Conservation (phyloP, 495 filamentous ascomycete species). For the Acidomyces sp. region DNA sequence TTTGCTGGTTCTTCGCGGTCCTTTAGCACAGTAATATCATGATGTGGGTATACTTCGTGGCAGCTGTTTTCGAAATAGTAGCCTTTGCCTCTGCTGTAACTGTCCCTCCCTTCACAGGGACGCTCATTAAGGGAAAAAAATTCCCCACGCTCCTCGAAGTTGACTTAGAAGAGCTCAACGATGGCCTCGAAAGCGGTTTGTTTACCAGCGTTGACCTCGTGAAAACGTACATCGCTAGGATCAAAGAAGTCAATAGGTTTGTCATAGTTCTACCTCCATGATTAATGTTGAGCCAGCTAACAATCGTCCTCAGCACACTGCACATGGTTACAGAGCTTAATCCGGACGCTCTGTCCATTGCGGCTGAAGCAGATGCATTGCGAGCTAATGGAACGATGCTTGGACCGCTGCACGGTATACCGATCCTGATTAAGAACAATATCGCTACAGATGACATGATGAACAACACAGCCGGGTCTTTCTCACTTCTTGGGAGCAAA, state of each 20-base stretch:
- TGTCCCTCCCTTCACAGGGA: conserved; percentile 8
- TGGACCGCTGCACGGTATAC: conserved; percentile 51
- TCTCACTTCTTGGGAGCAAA: conserved; percentile 30
- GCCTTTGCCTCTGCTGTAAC: conserved; percentile 3
- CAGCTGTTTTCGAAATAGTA: conserved; percentile 5
- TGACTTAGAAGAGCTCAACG: conserved; percentile 38
- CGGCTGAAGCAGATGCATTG: conserved; percentile 38
- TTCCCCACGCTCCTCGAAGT: conserved; percentile 38
- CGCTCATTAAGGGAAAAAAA: conserved; percentile 12
- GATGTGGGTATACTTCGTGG: conserved; percentile 4
- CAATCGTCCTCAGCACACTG: conserved; percentile 33
- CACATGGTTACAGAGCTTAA: conserved; percentile 44
- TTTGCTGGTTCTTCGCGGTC: too few relatives aligned
- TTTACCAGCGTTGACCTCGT: conserved; percentile 50
- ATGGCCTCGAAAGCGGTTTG: conserved; percentile 36
- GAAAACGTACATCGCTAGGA: conserved; percentile 41
- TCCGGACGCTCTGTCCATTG: conserved; percentile 42
- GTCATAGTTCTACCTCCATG: too few relatives aligned
- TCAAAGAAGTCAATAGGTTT: conserved; percentile 44
- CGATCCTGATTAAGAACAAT: conserved; percentile 58
- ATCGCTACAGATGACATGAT: conserved; percentile 57
- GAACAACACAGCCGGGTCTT: conserved; percentile 57
- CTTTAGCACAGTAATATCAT: too few relatives aligned
- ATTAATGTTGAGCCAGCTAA: too few relatives aligned
- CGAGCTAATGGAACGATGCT: conserved; percentile 33